A percentile compares a stretch with the other conserved stretches of the same genome.
Evolutionary conservation across 2,329 filamentous ascomycete genomes (phyloP).

Genomic region (Aspergillus intermedius): DNA sequence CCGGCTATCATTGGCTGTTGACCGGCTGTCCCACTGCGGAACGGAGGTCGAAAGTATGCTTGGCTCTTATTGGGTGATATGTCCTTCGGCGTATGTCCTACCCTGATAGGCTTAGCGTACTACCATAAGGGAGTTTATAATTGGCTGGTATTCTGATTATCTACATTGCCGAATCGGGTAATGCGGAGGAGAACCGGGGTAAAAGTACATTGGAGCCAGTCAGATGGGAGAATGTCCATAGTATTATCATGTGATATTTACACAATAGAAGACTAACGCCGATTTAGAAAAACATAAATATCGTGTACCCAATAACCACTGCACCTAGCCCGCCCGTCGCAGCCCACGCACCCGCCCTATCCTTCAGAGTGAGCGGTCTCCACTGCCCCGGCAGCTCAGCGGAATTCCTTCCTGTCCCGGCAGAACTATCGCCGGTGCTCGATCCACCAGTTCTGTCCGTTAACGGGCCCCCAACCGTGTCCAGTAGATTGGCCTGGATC

Average conservation of each 20-base stretch:
- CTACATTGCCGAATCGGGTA: neutral
- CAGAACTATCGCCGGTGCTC: slow-evolving; percentile 38
- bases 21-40: neutral
- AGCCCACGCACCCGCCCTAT: slow-evolving; percentile 22
- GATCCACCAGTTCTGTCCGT: slow-evolving; percentile 50
- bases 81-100: slow-evolving; percentile 10
- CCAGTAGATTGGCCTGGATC: slow-evolving; percentile 50
- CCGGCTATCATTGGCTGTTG: neutral
- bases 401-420: slow-evolving; percentile 20
- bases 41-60: slow-evolving; percentile 1
- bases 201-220: no score
- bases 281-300: slow-evolving; percentile 1
- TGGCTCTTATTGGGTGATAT: slow-evolving; percentile 6
- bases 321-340: slow-evolving; percentile 23
- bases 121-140: neutral
- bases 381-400: slow-evolving; percentile 15
- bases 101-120: neutral
- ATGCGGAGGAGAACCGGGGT: neutral
- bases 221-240: no score
- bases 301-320: slow-evolving; percentile 7
- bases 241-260: no score
- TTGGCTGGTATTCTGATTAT: neutral
- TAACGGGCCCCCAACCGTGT: slow-evolving; percentile 34
- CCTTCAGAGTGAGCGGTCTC: slow-evolving; percentile 17
- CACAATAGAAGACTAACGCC: neutral